Evolutionary conservation across 2,329 filamentous ascomycete genomes (phyloP).

Genomic region (Pseudogymnoascus sp.): DNA sequence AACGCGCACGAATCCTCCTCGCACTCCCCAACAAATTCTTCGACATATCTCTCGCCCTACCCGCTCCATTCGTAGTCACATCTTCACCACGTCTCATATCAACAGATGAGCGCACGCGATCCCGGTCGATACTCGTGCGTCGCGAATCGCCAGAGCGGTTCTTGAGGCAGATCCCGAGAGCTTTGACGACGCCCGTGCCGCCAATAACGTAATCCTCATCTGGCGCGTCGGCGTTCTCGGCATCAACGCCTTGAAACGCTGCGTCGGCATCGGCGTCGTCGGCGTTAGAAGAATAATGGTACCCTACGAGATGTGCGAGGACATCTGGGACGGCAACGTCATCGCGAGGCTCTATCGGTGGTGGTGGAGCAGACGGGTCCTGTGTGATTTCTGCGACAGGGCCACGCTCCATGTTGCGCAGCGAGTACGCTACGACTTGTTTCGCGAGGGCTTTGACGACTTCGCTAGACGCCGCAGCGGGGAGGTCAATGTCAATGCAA

Average conservation of each 20-base stretch:
- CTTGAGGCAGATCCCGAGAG: conserved; percentile 79
- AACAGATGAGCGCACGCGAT: conserved; percentile 32
- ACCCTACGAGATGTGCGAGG: conserved; percentile 76
- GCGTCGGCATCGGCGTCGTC: conserved; percentile 38
- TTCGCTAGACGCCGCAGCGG: conserved; percentile 72
- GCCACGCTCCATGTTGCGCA: conserved; percentile 80
- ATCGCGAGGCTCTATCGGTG: conserved; percentile 33
- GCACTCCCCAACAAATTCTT: conserved; percentile 82
- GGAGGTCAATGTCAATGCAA: conserved; percentile 86
- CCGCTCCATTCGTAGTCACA: conserved; percentile 27
- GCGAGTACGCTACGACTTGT: conserved; percentile 88
- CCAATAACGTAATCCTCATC: conserved; percentile 95
- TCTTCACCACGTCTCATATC: conserved; percentile 46
- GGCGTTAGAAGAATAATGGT: conserved; percentile 26
- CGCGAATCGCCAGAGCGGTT: conserved; percentile 63
- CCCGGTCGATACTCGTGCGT: conserved; percentile 26
- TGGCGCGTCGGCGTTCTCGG: conserved; percentile 61
- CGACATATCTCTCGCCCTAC: conserved; percentile 84
- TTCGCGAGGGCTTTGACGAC: conserved; percentile 87
- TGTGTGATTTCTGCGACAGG: conserved; percentile 53
- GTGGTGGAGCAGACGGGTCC: conserved; percentile 62
- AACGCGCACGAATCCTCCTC: conserved; percentile 73
- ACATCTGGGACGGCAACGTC: conserved; percentile 68
- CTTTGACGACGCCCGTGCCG: conserved; percentile 90
- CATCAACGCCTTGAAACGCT: conserved; percentile 40